Percentiles rank a stretch among this genome's conserved stretches.
Conservation (phyloP, 2,329 filamentous ascomycete genomes). For the Coniella lustricola region DNA sequence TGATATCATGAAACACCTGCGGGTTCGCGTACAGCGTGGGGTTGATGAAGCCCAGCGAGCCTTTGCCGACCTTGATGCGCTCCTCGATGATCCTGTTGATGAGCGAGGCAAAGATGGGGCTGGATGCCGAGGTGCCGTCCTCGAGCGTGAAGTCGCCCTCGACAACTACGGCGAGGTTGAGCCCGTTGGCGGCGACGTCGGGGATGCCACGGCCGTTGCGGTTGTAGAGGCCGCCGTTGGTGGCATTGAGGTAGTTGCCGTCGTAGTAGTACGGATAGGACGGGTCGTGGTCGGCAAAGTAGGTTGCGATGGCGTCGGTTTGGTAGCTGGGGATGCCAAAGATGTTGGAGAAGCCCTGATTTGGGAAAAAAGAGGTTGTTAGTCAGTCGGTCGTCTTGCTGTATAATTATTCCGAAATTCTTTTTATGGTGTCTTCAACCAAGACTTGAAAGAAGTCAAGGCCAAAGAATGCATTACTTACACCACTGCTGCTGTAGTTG, state of each 20-base stretch:
- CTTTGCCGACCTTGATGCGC: slow-evolving; percentile 40
- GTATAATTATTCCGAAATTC: too few relatives aligned
- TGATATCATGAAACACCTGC: slow-evolving; percentile 26
- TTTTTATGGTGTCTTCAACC: too few relatives aligned
- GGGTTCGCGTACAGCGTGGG: slow-evolving; percentile 25
- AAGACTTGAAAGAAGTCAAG: neutral
- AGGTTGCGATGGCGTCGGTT: slow-evolving; percentile 30
- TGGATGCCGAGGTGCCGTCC: slow-evolving; percentile 48
- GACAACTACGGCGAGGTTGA: slow-evolving; percentile 22
- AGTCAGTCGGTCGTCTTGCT: too few relatives aligned
- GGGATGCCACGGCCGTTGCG: slow-evolving; percentile 22
- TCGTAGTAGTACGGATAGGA: slow-evolving; percentile 19
- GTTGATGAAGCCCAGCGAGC: slow-evolving; percentile 30
- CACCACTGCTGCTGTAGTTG: slow-evolving; percentile 17
- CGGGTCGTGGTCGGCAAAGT: slow-evolving; percentile 25
- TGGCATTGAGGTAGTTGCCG: slow-evolving; percentile 14
- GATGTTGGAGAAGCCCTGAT: slow-evolving; percentile 40
- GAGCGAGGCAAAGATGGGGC: slow-evolving; percentile 52
- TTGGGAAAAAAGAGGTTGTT: too few relatives aligned
- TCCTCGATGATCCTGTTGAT: slow-evolving; percentile 58
- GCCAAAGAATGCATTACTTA: too few relatives aligned
- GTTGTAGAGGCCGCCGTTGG: slow-evolving; percentile 20
- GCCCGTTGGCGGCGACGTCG: slow-evolving; percentile 22
- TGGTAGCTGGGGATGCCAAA: slow-evolving; percentile 38
- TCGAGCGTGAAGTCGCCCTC: slow-evolving; percentile 26